Evolutionary conservation across 2,329 filamentous ascomycete species (phyloP).

Genomic region (Exophiala mesophila): DNA sequence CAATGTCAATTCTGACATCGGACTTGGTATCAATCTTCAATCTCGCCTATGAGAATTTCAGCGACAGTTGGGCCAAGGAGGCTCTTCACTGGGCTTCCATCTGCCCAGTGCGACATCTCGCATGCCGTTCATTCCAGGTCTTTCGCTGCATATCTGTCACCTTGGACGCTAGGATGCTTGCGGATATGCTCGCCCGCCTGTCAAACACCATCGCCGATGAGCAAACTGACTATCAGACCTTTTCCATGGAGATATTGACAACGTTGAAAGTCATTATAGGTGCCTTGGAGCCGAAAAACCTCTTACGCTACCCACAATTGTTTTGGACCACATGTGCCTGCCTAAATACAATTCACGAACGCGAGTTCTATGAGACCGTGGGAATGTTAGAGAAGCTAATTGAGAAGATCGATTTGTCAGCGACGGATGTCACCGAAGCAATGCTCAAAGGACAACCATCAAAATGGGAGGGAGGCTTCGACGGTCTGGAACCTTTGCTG

Average conservation of each 20-base stretch:
- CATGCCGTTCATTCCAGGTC: slow-evolving; percentile 94
- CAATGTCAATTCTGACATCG: slow-evolving; percentile 79
- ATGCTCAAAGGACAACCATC: slow-evolving; percentile 74
- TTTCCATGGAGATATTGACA: slow-evolving; percentile 95
- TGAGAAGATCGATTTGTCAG: slow-evolving; percentile 73
- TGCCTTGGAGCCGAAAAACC: slow-evolving; percentile 71
- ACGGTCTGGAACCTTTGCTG: slow-evolving; percentile 77
- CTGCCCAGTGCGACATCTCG: slow-evolving; percentile 88
- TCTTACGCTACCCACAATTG: slow-evolving; percentile 86
- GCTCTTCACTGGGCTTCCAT: slow-evolving; percentile 95
- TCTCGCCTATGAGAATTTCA: slow-evolving; percentile 75
- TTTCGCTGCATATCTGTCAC: slow-evolving; percentile 91
- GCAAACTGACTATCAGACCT: slow-evolving; percentile 88
- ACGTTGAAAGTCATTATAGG: slow-evolving; percentile 88
- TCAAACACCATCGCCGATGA: slow-evolving; percentile 98
- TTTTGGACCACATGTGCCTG: slow-evolving; percentile 99
- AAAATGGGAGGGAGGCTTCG: slow-evolving; percentile 84
- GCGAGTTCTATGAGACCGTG: slow-evolving; percentile 85
- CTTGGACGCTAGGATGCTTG: slow-evolving; percentile 87
- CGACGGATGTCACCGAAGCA: slow-evolving; percentile 61
- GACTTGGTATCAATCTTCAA: slow-evolving; percentile 83
- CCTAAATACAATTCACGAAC: slow-evolving; percentile 92
- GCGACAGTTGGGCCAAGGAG: slow-evolving; percentile 84
- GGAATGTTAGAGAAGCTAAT: slow-evolving; percentile 87
- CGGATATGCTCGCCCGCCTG: slow-evolving; percentile 89